Base-by-base conservation (phyloP, 2,329 filamentous ascomycete genomes). In the Penicillium sp. region DNA sequence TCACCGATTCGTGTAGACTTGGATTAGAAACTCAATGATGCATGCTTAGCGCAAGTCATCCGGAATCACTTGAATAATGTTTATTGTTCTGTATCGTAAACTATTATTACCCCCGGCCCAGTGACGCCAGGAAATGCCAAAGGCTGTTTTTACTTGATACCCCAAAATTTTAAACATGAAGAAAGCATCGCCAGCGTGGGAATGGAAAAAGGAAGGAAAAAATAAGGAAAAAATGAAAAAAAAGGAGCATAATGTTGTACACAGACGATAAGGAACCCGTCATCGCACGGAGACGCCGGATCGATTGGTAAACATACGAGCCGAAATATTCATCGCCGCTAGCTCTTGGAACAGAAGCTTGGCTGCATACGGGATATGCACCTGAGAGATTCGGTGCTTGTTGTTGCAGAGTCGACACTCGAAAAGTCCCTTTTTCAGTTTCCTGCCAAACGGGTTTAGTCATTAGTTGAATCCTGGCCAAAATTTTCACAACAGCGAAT, bases 281-380 rank as follows among this genome's bases (percentile, higher is more conserved):
- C 69, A 79, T 64, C 78, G 78, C 65, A 79, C 74, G 56, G 77
- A 78, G 64, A 80, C 77, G 19, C 77, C 77, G 41, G 78, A 79
- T 52, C 78, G 76, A 76, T 91, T 91, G 45, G 94, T 98, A 77
- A 96, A 99, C 93, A 99, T 94, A 76, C 95, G 90, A 35, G 94
- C 90, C 11, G 95, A 94, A 78, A 99, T 98, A 79, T 98, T 98
- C 95, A 99, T 99, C 54, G 93, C 90, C 75, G 93, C 92, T 69
- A 99, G 83, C 82, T 99, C 95, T 83, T 99, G 95, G 89, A 99
- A 99, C 55, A 99, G 87, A 54, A 99, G 85, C 83, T 99, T 99
- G 64, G 95, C 95, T 2, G 95, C 95, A 76, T 99, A 99, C 0
- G 95, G 95, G 67, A 99, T 96, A 77, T 98, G 92, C 60, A 99